Evolutionary conservation across 768 basidiomycete genomes (phyloP), one percentile per base, ranked within the genome.

Genomic region (Mycena haematopus): DNA sequence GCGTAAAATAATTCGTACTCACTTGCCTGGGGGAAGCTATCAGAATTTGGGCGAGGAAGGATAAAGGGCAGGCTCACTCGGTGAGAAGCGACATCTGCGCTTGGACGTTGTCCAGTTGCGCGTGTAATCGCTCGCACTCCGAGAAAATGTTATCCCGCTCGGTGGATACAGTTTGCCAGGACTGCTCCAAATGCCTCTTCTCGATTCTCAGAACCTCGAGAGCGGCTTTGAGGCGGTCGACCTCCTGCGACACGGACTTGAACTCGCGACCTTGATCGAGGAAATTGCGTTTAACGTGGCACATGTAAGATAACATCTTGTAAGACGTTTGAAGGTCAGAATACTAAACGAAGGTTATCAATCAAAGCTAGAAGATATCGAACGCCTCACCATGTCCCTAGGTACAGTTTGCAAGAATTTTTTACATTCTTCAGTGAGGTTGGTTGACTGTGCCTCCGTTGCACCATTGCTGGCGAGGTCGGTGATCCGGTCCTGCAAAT

Each of bases 381-480:
- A 33, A 21, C 15, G 9, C 2, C 63, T 38, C 21, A 67, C 66
- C 59, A 58, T 61, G 7, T 13, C 45, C 42, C 46, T 67, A 1
- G 62, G 56, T 13, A 67, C 45, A 11, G 56, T 47, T 1, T 17
- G 29, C 22, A 67, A 33, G 33, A 67, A 67, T 9, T 5, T 45
- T 22, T 75, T 79, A 54, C 80, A 77, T 21, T 86, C 84, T 11
- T 80, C 78, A 57, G 87, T 84, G 33, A 86, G 72, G 60, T 81
- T 72, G 25, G 83, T 81, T 40, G 85, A 74, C 49, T 78, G 74
- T 24, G 78, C 68, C 69, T 87, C 81, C 5, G 84, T 80, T 0
- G 80, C 84, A 1, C 89, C 89, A 59, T 80, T 77, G 56, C 82
- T 81, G 45, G 86, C 81, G 56, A 90, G 79, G 19, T 76, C 77